phyloP scores from a whole-genome alignment of 805 yeast species.

The Lipomyces kockii region DNA sequence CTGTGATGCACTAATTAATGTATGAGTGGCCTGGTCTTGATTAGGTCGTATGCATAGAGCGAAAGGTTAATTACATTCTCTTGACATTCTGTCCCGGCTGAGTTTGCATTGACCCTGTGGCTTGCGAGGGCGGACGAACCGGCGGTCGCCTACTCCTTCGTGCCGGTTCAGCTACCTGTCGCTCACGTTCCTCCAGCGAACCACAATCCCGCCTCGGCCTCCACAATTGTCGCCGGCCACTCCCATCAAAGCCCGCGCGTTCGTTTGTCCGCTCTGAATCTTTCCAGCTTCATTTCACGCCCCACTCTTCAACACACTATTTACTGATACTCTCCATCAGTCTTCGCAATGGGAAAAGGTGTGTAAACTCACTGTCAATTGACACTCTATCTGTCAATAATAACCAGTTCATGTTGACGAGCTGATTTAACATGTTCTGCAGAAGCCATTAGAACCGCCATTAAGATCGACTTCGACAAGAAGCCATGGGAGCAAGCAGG shows the following conservation, averaged over 20 bases:
- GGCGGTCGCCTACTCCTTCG: not conserved
- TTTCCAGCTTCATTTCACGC: not conserved
- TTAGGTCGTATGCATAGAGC: not conserved
- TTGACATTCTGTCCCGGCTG: not conserved
- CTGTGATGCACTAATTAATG: not conserved
- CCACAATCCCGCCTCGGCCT: not conserved
- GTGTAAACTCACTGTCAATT: not conserved
- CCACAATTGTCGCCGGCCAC: not conserved
- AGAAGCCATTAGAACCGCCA: constrained; percentile 46
- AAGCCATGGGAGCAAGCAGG: constrained; percentile 55
- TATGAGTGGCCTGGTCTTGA: not conserved
- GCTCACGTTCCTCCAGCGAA: not conserved
- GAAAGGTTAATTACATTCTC: not conserved
- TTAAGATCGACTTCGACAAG: constrained; percentile 50
- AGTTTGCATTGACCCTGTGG: constrained; percentile 1
- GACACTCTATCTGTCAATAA: not conserved
- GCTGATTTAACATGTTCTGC: not conserved
- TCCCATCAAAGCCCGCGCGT: not conserved
- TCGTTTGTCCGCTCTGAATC: not conserved
- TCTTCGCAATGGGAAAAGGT: constrained; percentile 15
- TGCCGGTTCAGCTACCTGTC: not conserved
- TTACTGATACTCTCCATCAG: not conserved
- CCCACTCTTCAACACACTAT: not conserved
- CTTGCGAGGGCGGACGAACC: not conserved
- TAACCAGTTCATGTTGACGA: not conserved